Base-by-base conservation (phyloP, 768 basidiomycete genomes). In the Cubamyces sp. region DNA sequence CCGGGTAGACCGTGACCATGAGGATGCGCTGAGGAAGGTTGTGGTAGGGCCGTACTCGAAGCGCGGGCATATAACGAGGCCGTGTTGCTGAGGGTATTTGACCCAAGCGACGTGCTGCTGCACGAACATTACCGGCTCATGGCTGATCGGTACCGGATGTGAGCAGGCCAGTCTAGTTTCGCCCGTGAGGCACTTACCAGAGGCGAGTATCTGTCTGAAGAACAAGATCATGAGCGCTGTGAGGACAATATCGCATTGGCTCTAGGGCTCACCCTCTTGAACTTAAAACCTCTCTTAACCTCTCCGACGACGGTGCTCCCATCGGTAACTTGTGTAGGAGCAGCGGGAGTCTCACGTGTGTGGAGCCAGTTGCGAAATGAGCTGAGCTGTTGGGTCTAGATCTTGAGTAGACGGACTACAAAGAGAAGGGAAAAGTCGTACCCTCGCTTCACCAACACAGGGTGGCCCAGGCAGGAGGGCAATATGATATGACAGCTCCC, bases 361-460 rank as follows among this genome's bases (percentile, higher is more conserved):
- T n/a, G 28, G 5, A 55, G 25, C 54, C 54, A 55, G 11, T 21
- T 18, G 15, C 54, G 54, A 26, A 55, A 55, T 26, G 30, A 25
- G 30, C 6, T 30, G 42, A 55, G 5, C 54, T 55, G 42, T 7
- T 1, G 11, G 34, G 4, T 1, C 34, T 34, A 34, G 9, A 9
- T 34, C 1, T 34, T 34, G 34, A 34, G 34, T 9, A 11, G 11
- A 11, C 34, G 9, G 34, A 34, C 34, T 5, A 34, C 34, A 11
- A 9, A 34, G 9, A 9, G 9, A 34, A 9, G 34, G 9, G 34
- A 3, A 30, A 30, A 30, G 3, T 34, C 34, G 34, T 34, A 34
- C 34, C 34, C 34, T 34, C 5, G 34, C 9, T 34, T 34, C 34
- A 5, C 34, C 34, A 34, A 1, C 34, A 34, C 34, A 1, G 34